Base-by-base conservation (phyloP, 129 eudicot species). In the Daucus carota region DNA sequence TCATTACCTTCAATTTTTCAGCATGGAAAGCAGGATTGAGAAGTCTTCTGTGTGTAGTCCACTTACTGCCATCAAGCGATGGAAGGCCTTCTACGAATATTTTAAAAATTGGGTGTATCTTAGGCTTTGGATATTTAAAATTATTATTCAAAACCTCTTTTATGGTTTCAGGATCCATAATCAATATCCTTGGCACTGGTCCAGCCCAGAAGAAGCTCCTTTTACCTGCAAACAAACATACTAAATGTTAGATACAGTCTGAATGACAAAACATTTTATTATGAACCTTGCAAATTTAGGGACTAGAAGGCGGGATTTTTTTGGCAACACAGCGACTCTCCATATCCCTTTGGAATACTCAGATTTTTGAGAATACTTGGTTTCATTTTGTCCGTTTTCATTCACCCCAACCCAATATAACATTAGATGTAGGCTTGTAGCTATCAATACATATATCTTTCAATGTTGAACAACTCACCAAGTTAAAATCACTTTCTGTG, bases 1-100 rank as follows among this genome's bases (percentile, higher is more conserved):
- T 26, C 33, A 62, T 13, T 65, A 65, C 72, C 68, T 60, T 60
- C 68, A 60, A 26, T 16, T 62, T 62, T 28, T 62, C 68, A n/a
- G 13, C 1, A 10, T 62, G 36, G 68, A 62, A 62, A 62, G 68
- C 68, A 24, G 68, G 68, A 31, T 62, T 62, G 68, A 62, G 68
- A 28, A 62, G 32, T 62, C 34, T 29, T 62, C 68, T 24, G 16
- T 62, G 68, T 12, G 24, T 62, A 28, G 68, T 8, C 68, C 68
- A 62, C 68, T 62, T 62, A 13, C n/a, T 28, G 0, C 68, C 68
- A 2, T 62, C 68, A 62, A 26, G 8, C 28, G 33, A 62, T 28
- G 68, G 32, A 17, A 62, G 68, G 31, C 68, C 68, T 1, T 5
- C 3, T 9, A 9, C 15, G 14, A 60, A 60, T 5, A 24, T 6